Conservation (phyloP, 306 rosid genomes). For the Amphicarpaea edgeworthii region DNA sequence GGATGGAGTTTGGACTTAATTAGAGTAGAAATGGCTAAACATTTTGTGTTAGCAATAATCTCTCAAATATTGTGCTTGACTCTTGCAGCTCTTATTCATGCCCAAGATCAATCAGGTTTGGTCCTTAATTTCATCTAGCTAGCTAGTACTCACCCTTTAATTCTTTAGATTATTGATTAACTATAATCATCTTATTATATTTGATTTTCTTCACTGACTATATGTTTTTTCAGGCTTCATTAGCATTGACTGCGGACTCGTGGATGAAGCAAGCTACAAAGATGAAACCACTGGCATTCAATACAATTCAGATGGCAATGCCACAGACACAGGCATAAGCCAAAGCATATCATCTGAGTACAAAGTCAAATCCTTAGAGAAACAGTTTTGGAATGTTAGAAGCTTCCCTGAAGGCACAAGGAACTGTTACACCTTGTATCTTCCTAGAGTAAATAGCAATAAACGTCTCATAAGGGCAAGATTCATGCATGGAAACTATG, state of each 20-base stretch:
- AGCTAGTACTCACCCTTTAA: not conserved
- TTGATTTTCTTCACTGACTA: not conserved
- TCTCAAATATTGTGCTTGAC: not conserved
- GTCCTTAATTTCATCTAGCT: not conserved
- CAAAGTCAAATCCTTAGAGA: not conserved
- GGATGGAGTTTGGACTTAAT: not conserved
- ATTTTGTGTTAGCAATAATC: not conserved
- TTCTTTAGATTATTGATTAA: not conserved
- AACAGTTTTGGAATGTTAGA: not conserved
- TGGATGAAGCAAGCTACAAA: not conserved
- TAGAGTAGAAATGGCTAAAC: slow-evolving; percentile 4
- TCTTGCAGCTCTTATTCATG: not conserved
- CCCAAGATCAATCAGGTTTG: not conserved
- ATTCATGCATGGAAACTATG: not conserved
- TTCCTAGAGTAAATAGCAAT: not conserved
- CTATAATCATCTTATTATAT: not conserved
- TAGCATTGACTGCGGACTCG: not conserved
- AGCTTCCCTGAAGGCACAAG: not conserved
- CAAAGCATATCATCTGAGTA: not conserved
- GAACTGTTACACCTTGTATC: not conserved
- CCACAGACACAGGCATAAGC: not conserved
- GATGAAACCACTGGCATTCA: not conserved
- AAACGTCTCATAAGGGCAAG: not conserved
- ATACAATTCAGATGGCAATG: not conserved
- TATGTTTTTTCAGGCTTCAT: not conserved